Base-by-base conservation (phyloP, 2,329 filamentous ascomycete species). In the Lachnellula willkommii region DNA sequence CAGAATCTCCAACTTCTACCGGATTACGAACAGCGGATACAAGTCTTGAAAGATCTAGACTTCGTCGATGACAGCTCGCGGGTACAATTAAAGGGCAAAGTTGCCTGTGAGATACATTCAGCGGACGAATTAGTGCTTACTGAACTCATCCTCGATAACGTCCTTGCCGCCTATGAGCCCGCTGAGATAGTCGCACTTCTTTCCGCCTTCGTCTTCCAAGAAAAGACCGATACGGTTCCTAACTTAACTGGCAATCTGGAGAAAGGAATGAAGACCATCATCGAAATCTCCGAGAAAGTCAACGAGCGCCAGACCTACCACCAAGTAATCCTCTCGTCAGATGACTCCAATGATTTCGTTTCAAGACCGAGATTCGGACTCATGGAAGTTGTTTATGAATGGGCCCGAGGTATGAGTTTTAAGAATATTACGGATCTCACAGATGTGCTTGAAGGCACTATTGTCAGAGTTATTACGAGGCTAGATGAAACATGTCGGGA, bases 301-400 rank as follows among this genome's bases (percentile, higher is more conserved):
- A 96, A 96, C 70, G 81, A 86, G 39, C 86, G 93, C 52, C 94
- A 99, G 75, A 91, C 89, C 14, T 77, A 89, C 58, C 87, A 95
- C 68, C 94, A 99, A 74, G 93, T 99, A 32, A 93, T 97, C 56
- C 83, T 95, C 56, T 89, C 89, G 0, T 81, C 87, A 1, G 93
- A 97, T 54, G 93, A 96, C 69, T 88, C 87, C 56, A 96, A 95
- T 66, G 93, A 97, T 72, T 96, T 96, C 68, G 88, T 89, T 37
- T 90, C 85, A 57, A 81, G 87, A 53, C 90, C 92, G 2, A 82
- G 93, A 9, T 99, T 99, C 69, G 94, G 93, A 1, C 81, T 99
- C 54, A 91, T 96, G 70, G 94, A 99, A 72, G 94, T 99, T 0
- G 95, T 99, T 36, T 96, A 97, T 70, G 94, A 99, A 72, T 99